Base-by-base conservation (phyloP, 768 basidiomycete genomes). In the Russula sp. region DNA sequence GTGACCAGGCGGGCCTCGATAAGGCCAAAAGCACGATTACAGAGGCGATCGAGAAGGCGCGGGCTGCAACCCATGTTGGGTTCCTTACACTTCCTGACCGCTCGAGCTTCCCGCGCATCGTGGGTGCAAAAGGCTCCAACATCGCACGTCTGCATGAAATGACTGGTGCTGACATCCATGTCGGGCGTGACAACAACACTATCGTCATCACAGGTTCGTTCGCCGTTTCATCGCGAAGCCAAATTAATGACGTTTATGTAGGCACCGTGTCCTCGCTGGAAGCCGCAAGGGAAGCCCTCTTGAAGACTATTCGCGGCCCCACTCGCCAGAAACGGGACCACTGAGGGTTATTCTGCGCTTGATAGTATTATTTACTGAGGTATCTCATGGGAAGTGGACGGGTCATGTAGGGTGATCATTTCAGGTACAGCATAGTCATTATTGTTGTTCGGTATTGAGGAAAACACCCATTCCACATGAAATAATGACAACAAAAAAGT, bases 101-200 rank as follows among this genome's bases (percentile, higher is more conserved):
- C 66, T 83, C 87, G 40, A 82, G 82, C 39, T 98, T 98, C 84
- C 94, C 95, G 14, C 82, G 92, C 68, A 95, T 98, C 68, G 93
- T 98, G 65, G 95, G 95, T 44, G 77, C 88, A 11, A 96, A 95
- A 76, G 94, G 94, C 57, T 78, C 92, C 32, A 98, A 93, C 69
- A 90, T 98, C 55, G 81, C 88, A 57, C 88, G 94, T 54, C 81
- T 98, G 57, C 85, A 94, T 59, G 82, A 82, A 56, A 93, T 94
- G 75, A 96, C 90, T 57, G 91, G 92, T 47, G 89, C 94, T 59
- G 93, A 96, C 71, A 94, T 98, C 69, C 91, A 84, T 48, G 91
- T 98, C 59, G 85, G 91, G 73, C 85, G 91, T 66, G 94, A 94
- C 66, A 89, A 89, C 71, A 91, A 80, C 73, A 86, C 86, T 35